phyloP scores from a whole-genome alignment of 2,329 filamentous ascomycete species.

The Colletotrichum sp. region DNA sequence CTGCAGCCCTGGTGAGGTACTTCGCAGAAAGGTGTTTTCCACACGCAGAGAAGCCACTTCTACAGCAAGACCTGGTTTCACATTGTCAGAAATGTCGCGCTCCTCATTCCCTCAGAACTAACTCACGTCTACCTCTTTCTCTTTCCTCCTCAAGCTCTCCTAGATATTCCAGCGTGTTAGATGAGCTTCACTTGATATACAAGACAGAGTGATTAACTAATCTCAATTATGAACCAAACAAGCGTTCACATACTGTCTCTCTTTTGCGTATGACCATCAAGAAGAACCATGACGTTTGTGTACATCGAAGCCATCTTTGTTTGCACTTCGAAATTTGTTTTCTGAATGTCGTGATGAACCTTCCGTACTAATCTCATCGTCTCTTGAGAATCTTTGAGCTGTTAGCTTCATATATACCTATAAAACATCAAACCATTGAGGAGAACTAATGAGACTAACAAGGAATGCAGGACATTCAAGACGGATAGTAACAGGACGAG shows the following conservation, averaged over 20 bases:
- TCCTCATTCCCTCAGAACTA: rapidly evolving
- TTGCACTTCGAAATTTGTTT: neutral
- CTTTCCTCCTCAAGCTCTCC: neutral
- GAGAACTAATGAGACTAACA: too few species aligned
- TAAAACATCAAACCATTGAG: too few species aligned
- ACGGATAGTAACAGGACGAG: too few species aligned
- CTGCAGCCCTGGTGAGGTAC: neutral
- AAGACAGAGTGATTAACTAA: neutral
- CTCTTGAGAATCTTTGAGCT: neutral
- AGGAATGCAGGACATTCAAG: too few species aligned
- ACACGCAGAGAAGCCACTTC: neutral
- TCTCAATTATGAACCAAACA: neutral
- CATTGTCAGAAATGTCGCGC: neutral
- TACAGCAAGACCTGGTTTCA: neutral
- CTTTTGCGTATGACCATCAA: neutral
- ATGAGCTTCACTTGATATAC: neutral
- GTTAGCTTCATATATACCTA: neutral
- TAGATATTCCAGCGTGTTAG: neutral
- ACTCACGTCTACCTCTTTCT: neutral
- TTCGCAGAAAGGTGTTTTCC: neutral
- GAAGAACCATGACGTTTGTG: neutral
- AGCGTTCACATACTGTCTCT: neutral
- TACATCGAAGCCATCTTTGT: neutral
- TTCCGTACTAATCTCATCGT: neutral
- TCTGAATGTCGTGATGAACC: neutral